Evolutionary conservation across 139 green algal genomes (phyloP), one percentile per base, ranked within the genome.

Genomic region (Chlorella ohadii): DNA sequence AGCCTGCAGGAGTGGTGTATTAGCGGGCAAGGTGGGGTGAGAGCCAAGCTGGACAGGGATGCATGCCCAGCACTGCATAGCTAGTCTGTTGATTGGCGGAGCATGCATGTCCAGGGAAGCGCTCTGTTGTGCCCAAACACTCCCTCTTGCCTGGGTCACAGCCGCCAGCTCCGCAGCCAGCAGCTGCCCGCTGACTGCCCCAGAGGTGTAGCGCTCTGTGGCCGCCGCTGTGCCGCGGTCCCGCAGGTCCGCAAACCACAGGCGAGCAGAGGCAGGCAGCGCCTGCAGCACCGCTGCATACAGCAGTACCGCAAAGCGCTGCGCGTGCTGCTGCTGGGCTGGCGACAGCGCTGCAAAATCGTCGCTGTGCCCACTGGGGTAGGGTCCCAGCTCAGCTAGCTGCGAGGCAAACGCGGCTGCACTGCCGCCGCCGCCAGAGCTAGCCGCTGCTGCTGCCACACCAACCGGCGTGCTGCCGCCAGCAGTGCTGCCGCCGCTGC

Each of bases 241-340:
- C 1, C 91, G 84, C 82, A 99, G 81, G 81, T 95, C 95, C 3
- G 83, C 79, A 85, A 97, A 98, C 95, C 97, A 99, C 59, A 89
- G 78, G 20, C 95, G 77, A 1, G 91, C 91, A 22, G 85, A 92
- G 22, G 93, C 94, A 15, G 96, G 96, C 81, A 99, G 86, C 28
- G 81, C 79, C 20, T 84, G 86, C 82, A 85, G 80, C 36, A 72
- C 66, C 0, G 80, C 89, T 0, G 88, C 84, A 81, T 95, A 98
- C 70, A 96, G 61, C 41, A 81, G 51, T 13, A 64, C 83, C 1
- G 89, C 88, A 65, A 92, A 72, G 19, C 71, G 36, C 34, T 66
- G 12, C 2, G 51, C 51, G 15, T 22, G 38, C 82, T 55, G 79
- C 47, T n/a, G 39, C 13, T 59, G 82, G 7, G 36, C 34, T 20